phyloP scores from a whole-genome alignment of 2,329 filamentous ascomycete genomes.

The Phoma sp. region DNA sequence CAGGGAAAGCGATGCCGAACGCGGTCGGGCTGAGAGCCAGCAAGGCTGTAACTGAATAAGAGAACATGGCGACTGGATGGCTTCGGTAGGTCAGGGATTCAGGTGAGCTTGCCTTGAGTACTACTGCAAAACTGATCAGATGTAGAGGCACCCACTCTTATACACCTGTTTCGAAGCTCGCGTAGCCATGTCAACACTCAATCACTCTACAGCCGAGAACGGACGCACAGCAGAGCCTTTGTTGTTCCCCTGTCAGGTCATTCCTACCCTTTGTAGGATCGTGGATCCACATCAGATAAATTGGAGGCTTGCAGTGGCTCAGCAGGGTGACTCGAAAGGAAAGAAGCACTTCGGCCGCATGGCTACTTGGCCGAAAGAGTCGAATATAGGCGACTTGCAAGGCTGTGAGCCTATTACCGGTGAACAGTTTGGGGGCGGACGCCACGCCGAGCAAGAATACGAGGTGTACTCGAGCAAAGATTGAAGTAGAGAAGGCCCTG shows the following conservation, averaged over 20 bases:
- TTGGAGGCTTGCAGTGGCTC: not conserved
- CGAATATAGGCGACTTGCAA: slow-evolving; percentile 2
- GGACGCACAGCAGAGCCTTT: not conserved
- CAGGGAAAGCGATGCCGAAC: slow-evolving; percentile 6
- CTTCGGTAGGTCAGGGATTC: not conserved
- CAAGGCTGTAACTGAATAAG: not conserved
- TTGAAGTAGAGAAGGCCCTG: not conserved
- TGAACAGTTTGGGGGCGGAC: not conserved
- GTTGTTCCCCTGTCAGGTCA: not conserved
- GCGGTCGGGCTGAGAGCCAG: slow-evolving; percentile 5
- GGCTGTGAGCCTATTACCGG: slow-evolving; percentile 1
- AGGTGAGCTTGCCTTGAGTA: not conserved
- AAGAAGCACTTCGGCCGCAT: not conserved
- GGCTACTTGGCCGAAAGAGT: not conserved
- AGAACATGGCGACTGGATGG: not conserved
- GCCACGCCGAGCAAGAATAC: slow-evolving; percentile 1
- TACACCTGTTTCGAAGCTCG: not conserved
- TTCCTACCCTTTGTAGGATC: not conserved
- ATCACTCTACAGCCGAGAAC: not conserved
- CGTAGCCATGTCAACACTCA: not conserved
- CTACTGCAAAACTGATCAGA: not conserved
- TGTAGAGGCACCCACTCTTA: not conserved
- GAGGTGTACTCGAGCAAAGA: not conserved
- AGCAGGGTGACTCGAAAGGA: slow-evolving; percentile 4
- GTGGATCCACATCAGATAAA: not conserved